These are phyloP conservation scores for Suhomyces coccinellae DNA, from an alignment of 1,139 yeast genomes.

Conservation along the genomic window DNA sequence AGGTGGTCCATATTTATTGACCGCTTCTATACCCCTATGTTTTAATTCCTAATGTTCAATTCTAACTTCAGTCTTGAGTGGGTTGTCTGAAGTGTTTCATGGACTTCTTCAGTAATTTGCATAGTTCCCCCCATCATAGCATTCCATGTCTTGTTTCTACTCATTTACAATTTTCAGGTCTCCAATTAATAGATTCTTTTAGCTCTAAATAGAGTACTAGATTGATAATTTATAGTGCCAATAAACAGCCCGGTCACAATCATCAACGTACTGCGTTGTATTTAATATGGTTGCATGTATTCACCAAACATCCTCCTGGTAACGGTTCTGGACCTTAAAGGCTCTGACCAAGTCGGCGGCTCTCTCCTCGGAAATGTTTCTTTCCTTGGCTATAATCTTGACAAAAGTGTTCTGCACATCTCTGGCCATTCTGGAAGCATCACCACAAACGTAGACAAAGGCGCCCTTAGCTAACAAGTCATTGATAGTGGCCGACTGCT, in stretches of 20 bases:
- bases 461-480: slow-evolving; percentile 73
- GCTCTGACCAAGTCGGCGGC: slow-evolving; percentile 80
- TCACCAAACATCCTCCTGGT: slow-evolving; percentile 98
- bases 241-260: slow-evolving; percentile 2
- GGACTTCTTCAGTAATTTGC: slow-evolving; percentile 3
- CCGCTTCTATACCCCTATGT: slow-evolving; percentile 1
- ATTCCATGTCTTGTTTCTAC: slow-evolving; percentile 3
- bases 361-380: slow-evolving; percentile 57
- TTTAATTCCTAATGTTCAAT: slow-evolving; percentile 6
- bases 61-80: slow-evolving; percentile 1
- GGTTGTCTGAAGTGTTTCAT: slow-evolving; percentile 1
- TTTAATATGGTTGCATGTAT: background rate
- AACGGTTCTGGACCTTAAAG: slow-evolving; percentile 80
- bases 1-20: slow-evolving; percentile 1
- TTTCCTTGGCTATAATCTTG: slow-evolving; percentile 60
- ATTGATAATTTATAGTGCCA: slow-evolving; percentile 5
- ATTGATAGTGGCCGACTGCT: slow-evolving; percentile 56
- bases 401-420: slow-evolving; percentile 81
- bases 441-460: slow-evolving; percentile 93
- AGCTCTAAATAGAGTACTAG: slow-evolving; percentile 4
- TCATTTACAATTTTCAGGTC: slow-evolving; percentile 2
- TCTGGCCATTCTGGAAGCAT: slow-evolving; percentile 94
- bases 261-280: background rate
- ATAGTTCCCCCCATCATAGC: slow-evolving; percentile 1
- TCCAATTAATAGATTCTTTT: slow-evolving; percentile 6